These are phyloP conservation scores for Kwoniella newhampshirensis DNA, from an alignment of 768 basidiomycete species.

Conservation along the genomic window DNA sequence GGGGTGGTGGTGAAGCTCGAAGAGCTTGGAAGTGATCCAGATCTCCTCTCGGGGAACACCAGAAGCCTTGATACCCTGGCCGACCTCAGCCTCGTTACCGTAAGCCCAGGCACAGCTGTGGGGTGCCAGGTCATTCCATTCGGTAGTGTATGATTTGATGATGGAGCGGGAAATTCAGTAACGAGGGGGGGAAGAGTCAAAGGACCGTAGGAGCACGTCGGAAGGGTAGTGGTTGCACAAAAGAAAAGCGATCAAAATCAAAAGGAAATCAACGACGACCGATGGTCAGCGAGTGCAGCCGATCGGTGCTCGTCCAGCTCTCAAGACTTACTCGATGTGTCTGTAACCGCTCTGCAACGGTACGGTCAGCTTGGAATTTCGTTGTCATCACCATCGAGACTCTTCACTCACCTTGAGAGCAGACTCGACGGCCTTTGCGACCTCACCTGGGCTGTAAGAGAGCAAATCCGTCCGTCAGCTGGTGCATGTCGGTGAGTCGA, in stretches of 20 bases:
- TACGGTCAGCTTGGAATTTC: not conserved
- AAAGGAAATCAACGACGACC: constrained; percentile 57
- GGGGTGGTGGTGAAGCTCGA: constrained; percentile 61
- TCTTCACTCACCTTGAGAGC: constrained; percentile 41
- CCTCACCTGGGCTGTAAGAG: constrained; percentile 35
- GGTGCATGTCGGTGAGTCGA: constrained; percentile 5
- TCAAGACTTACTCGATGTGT: constrained; percentile 57
- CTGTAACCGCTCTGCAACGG: constrained; percentile 36
- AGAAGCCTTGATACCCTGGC: constrained; percentile 68
- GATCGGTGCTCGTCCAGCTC: constrained; percentile 37
- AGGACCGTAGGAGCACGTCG: not conserved
- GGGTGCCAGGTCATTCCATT: not conserved
- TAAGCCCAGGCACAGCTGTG: constrained; percentile 60
- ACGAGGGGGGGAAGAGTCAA: constrained; percentile 28
- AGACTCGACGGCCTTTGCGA: constrained; percentile 48
- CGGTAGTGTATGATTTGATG: constrained; percentile 28
- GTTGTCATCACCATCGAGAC: not conserved
- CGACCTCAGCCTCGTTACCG: constrained; percentile 72
- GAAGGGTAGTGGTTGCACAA: constrained; percentile 53
- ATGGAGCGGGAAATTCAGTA: constrained; percentile 70
- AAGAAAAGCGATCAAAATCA: constrained; percentile 66
- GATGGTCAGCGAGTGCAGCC: not conserved
- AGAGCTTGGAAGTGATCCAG: constrained; percentile 66
- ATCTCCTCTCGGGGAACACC: constrained; percentile 65
- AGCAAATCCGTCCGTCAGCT: too few relatives aligned